phyloP scores from a whole-genome alignment of 495 filamentous ascomycete genomes.

The Penicillium lividum region DNA sequence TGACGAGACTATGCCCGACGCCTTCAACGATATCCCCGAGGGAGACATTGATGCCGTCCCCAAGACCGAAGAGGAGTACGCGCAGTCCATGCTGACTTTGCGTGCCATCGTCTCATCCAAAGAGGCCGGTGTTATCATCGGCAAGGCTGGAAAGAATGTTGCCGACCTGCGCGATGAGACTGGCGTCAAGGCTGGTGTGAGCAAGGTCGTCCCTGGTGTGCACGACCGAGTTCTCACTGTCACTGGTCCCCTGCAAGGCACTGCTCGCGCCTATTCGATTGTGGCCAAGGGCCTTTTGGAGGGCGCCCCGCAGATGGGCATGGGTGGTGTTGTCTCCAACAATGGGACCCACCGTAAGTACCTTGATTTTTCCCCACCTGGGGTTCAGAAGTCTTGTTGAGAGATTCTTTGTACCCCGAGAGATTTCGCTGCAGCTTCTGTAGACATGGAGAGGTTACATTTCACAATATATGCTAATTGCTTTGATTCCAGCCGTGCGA shows the following conservation, averaged over 20 bases:
- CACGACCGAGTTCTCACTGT: conserved; percentile 96
- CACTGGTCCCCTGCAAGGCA: conserved; percentile 79
- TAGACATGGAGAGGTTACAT: neutral
- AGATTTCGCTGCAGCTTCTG: neutral
- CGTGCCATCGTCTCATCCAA: conserved; percentile 98
- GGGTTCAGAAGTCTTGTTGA: neutral
- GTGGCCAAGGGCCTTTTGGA: conserved; percentile 90
- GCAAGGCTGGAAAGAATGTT: conserved; percentile 97
- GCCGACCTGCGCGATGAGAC: conserved; percentile 96
- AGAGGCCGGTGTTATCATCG: conserved; percentile 97
- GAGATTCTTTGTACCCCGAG: neutral
- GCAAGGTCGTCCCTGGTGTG: conserved; percentile 96
- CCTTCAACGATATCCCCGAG: conserved; percentile 50
- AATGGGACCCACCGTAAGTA: conserved; percentile 93
- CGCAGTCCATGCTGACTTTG: conserved; percentile 83
- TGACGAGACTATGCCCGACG: conserved; percentile 51
- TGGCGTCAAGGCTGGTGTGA: conserved; percentile 94
- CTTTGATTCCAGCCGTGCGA: conserved; percentile 70
- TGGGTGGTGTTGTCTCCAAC: conserved; percentile 81
- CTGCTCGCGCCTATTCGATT: conserved; percentile 88
- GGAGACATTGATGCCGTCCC: conserved; percentile 70
- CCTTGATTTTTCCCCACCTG: conserved; percentile 6
- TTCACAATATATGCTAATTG: neutral
- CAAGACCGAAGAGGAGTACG: conserved; percentile 95
- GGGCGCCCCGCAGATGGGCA: conserved; percentile 90